Percentiles rank a stretch among this genome's conserved stretches.
Conservation (phyloP, 208 protist genomes). For the Balamuthia mandrillaris region DNA sequence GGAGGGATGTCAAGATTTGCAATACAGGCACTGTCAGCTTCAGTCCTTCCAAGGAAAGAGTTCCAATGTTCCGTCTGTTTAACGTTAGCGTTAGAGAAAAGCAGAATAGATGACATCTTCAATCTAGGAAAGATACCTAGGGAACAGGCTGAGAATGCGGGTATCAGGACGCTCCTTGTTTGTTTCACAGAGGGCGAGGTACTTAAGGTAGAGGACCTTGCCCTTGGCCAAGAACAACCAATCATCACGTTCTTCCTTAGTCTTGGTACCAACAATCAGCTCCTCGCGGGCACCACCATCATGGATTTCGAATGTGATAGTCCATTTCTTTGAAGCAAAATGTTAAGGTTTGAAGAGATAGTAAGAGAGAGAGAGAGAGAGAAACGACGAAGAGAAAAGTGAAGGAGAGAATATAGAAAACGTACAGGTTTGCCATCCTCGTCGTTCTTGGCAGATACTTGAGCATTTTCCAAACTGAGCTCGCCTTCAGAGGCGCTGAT, state of each 20-base stretch:
- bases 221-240: not conserved
- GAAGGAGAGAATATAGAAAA: not conserved
- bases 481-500: not conserved
- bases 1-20: not conserved
- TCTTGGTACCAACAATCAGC: constrained; percentile 9
- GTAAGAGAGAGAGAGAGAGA: not conserved
- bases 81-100: not conserved
- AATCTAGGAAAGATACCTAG: not conserved
- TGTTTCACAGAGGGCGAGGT: not conserved
- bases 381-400: not conserved
- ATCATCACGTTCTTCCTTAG: not conserved
- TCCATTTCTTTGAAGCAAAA: not conserved
- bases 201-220: constrained; percentile 11
- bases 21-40: not conserved
- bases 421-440: not conserved
- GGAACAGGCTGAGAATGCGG: not conserved
- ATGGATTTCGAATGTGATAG: not conserved
- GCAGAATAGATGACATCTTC: not conserved
- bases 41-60: not conserved
- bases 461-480: not conserved
- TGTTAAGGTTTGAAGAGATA: not conserved
- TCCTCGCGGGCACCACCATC: not conserved
- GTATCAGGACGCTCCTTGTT: not conserved
- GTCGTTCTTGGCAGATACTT: not conserved
- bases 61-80: not conserved